These are phyloP conservation scores for Juncus effusus DNA, from an alignment of 176 grass and related monocot genomes.

Conservation along the genomic window DNA sequence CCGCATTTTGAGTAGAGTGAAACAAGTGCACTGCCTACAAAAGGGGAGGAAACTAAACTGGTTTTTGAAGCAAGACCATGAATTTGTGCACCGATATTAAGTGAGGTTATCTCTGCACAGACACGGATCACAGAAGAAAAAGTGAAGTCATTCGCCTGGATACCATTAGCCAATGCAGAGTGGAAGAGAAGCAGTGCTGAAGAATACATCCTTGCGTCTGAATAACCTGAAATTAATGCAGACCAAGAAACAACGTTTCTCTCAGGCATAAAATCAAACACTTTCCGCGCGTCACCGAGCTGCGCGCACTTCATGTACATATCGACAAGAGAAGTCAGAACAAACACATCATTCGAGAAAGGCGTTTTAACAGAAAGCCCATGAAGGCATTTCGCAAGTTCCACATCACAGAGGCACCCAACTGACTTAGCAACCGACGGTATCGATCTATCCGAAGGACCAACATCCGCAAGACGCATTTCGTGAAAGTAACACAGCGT, in stretches of 20 bases:
- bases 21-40: conserved; percentile 76
- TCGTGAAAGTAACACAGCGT: conserved; percentile 55
- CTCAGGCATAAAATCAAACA: conserved; percentile 76
- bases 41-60: conserved; percentile 54
- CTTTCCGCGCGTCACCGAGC: conserved; percentile 35
- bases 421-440: conserved; percentile 60
- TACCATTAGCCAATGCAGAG: conserved; percentile 46
- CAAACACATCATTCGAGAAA: conserved; percentile 59
- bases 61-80: conserved; percentile 65
- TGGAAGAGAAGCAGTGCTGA: conserved; percentile 43
- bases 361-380: conserved; percentile 60
- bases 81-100: conserved; percentile 61
- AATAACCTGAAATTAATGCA: conserved; percentile 58
- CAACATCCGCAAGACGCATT: conserved; percentile 51
- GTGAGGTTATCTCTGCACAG: conserved; percentile 57
- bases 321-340: conserved; percentile 59
- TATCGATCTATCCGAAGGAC: conserved; percentile 62
- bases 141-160: conserved; percentile 76
- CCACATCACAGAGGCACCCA: conserved; percentile 23
- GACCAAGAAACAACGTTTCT: conserved; percentile 96
- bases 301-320: conserved; percentile 73
- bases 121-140: conserved; percentile 62
- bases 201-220: conserved; percentile 45
- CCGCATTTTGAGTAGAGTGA: conserved; percentile 90
- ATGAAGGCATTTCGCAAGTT: conserved; percentile 44